Conservation (phyloP, 2,329 filamentous ascomycete species). For the Alternaria arbusti region DNA sequence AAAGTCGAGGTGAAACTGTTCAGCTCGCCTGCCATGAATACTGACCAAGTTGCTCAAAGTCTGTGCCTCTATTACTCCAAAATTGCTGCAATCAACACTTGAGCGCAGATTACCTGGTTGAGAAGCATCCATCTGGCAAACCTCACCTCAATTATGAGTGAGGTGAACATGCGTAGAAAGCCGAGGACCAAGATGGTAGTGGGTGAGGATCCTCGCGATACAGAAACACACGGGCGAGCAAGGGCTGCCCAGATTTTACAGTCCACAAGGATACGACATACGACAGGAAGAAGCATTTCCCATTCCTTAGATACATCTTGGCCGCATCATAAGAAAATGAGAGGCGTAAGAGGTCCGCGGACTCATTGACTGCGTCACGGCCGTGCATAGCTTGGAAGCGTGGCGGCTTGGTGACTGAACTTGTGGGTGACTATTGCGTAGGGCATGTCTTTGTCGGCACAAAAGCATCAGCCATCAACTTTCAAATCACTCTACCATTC, state of each 20-base stretch:
- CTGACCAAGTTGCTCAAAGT: neutral
- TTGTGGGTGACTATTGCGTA: neutral
- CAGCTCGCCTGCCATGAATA: neutral
- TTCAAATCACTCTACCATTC: neutral
- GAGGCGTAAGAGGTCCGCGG: slow-evolving; percentile 2
- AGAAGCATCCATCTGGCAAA: neutral
- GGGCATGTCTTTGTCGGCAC: neutral
- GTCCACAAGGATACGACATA: neutral
- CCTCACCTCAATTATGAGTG: neutral
- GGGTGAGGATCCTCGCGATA: neutral
- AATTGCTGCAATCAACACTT: neutral
- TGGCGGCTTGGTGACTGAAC: neutral
- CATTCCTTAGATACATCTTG: neutral
- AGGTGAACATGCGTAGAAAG: neutral
- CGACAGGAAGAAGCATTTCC: neutral
- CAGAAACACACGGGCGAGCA: neutral
- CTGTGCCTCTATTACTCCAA: neutral
- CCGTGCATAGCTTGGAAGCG: neutral
- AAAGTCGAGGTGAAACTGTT: neutral
- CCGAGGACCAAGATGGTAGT: neutral
- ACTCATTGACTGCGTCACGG: slow-evolving; percentile 3
- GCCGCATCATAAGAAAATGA: neutral
- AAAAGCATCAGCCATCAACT: neutral
- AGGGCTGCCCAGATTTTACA: neutral
- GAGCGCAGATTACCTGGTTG: neutral